Evolutionary conservation across 345 rosid genomes (phyloP).

Genomic region (Clausena lansium): DNA sequence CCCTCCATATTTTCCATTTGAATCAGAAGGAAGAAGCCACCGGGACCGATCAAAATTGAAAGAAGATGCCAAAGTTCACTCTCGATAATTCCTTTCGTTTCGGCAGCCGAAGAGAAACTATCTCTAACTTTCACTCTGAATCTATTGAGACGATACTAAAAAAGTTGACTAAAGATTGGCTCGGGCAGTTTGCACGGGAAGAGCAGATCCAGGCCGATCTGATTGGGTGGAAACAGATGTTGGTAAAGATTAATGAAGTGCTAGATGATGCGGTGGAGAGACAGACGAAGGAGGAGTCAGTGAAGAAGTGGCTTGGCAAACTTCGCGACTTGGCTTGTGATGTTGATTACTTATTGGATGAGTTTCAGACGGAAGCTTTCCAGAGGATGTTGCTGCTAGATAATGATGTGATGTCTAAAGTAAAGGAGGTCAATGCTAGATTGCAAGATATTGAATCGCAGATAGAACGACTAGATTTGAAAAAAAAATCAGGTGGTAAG

Average conservation of each 20-base stretch:
- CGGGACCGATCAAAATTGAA: too few species aligned
- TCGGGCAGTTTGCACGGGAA: background rate
- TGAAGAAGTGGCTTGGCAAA: slow-evolving; percentile 16
- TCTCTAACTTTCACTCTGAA: background rate
- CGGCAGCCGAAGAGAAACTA: background rate
- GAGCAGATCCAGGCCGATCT: background rate
- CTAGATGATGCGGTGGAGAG: background rate
- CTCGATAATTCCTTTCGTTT: background rate
- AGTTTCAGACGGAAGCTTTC: slow-evolving; percentile 1
- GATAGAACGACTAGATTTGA: background rate
- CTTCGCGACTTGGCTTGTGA: slow-evolving; percentile 15
- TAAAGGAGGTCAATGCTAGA: background rate
- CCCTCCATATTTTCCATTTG: too few species aligned
- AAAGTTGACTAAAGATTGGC: background rate
- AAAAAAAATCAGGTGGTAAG: background rate
- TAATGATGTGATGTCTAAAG: background rate
- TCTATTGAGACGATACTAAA: background rate
- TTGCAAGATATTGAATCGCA: background rate
- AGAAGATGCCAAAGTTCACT: background rate
- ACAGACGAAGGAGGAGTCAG: background rate
- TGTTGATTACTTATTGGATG: slow-evolving; percentile 24
- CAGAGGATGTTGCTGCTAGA: background rate
- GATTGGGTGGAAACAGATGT: background rate
- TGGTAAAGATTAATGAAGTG: background rate
- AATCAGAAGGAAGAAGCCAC: too few species aligned